phyloP scores from a whole-genome alignment of 106 monocot species.

The Dioscorea dumetorum region DNA sequence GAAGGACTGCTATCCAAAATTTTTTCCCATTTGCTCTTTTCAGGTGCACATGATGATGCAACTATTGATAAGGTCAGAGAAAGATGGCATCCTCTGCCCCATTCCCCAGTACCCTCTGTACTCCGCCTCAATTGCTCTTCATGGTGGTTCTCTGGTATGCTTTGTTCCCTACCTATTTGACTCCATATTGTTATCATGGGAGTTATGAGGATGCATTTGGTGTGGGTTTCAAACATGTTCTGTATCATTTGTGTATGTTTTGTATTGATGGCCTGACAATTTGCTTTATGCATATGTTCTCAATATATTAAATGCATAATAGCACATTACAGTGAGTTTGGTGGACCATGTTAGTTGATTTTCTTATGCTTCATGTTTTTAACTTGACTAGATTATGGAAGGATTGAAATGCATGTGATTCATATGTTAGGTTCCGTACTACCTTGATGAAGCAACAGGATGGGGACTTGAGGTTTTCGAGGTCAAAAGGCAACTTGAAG shows the following conservation, averaged over 20 bases:
- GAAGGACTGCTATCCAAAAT: too few relatives aligned
- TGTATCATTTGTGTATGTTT: too few relatives aligned
- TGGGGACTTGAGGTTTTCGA: constrained; percentile 91
- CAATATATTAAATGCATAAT: too few relatives aligned
- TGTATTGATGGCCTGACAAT: too few relatives aligned
- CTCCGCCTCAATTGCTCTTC: constrained; percentile 96
- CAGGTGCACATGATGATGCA: constrained; percentile 99
- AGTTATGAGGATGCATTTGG: not conserved
- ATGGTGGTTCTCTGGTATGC: constrained; percentile 95
- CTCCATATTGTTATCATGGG: not conserved
- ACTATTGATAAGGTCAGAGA: constrained; percentile 70
- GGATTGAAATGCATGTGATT: not conserved
- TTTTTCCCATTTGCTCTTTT: not conserved
- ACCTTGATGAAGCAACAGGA: constrained; percentile 79
- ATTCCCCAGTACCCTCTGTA: constrained; percentile 98
- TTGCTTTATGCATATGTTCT: too few relatives aligned
- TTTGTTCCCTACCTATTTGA: constrained; percentile 1
- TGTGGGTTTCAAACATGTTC: too few relatives aligned
- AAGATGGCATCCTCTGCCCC: constrained; percentile 96
- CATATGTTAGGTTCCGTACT: constrained; percentile 77
- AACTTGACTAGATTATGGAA: too few relatives aligned
- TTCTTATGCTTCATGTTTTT: too few relatives aligned
- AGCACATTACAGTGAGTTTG: too few relatives aligned
- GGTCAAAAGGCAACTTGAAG: constrained; percentile 81
- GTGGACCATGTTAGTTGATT: too few relatives aligned